Base-by-base conservation (phyloP, 352 stramenopile species). In the Phytopythium delawarense region DNA sequence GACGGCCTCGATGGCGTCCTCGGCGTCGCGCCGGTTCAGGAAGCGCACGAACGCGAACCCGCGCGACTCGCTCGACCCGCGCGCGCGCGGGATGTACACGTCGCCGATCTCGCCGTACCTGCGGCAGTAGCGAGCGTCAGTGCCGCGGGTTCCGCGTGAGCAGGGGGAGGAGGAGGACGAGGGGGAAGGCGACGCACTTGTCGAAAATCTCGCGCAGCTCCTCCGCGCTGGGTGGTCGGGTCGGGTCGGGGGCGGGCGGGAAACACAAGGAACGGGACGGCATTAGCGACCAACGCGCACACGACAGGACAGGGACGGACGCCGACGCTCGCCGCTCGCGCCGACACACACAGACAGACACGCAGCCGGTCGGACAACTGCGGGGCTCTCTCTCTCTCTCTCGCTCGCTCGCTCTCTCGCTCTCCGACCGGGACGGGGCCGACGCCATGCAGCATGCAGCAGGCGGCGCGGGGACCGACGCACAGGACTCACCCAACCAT, bases 41-140 rank as follows among this genome's bases (percentile, higher is more conserved):
- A 92, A 97, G 13, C 87, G 82, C 46, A 97, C 89, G 70, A 97
- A 97, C 42, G 86, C 87, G 51, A 92, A 95, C 20, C 82, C 82
- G 55, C 78, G 78, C 64, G 83, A 88, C 70, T 96, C 90, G 60
- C 81, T 91, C 46, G 85, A 88, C 49, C 69, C 68, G 54, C 84
- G 81, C 30, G 85, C 79, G 56, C 84, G 84, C 21, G 85, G 84
- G 61, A 94, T 92, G 76, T 94, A 92, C 50, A 91, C 81, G 61
- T 94, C 85, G 8, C 85, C 81, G 66, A 94, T 86, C 57, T 94
- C 85, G 32, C 85, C 79, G 57, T 73, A 79, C 61, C 70, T 84
- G 35, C 52, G 15, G 28, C 51, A 45, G 20, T 23, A 25, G 12
- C 2, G 40, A 4, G 4, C 4, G n/a, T 23, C 25, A 53, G 30